A percentile compares a stretch with the other conserved stretches of the same genome.
phyloP scores from a whole-genome alignment of 495 filamentous ascomycete species.

The Pyrenula aspistea region DNA sequence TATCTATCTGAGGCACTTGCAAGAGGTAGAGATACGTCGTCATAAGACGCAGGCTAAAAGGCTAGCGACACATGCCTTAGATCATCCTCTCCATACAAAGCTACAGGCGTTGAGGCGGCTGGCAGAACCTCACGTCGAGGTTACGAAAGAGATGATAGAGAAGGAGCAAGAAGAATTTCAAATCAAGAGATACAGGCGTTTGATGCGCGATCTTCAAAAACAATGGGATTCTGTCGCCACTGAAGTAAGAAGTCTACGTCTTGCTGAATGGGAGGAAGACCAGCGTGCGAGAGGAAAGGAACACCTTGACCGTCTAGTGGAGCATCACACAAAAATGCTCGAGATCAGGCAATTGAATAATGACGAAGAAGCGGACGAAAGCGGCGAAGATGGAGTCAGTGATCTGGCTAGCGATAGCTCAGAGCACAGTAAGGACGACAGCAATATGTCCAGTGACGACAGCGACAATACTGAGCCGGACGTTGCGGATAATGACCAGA shows the following conservation, averaged over 20 bases:
- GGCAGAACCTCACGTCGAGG: slow-evolving; percentile 8
- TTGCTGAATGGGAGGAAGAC: slow-evolving; percentile 74
- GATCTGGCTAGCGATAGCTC: slow-evolving; percentile 20
- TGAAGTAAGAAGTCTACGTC: slow-evolving; percentile 60
- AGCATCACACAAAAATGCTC: slow-evolving; percentile 48
- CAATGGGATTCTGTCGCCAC: slow-evolving; percentile 70
- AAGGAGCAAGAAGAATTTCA: slow-evolving; percentile 34
- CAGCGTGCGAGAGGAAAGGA: slow-evolving; percentile 71
- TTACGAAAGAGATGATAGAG: slow-evolving; percentile 14
- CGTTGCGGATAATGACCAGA: slow-evolving; percentile 54
- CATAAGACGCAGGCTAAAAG: slow-evolving; percentile 58
- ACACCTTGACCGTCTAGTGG: slow-evolving; percentile 72
- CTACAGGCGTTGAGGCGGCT: not conserved
- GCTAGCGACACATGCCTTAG: slow-evolving; percentile 25
- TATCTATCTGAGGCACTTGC: slow-evolving; percentile 62
- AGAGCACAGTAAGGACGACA: slow-evolving; percentile 40
- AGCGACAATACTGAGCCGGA: slow-evolving; percentile 30
- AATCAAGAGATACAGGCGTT: slow-evolving; percentile 49
- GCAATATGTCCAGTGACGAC: slow-evolving; percentile 54
- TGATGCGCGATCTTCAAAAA: slow-evolving; percentile 55
- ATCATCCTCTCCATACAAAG: not conserved
- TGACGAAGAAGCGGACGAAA: slow-evolving; percentile 31
- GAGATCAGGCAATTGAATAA: slow-evolving; percentile 27
- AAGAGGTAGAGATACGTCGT: slow-evolving; percentile 62
- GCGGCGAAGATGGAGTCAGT: slow-evolving; percentile 33